Percentiles rank a stretch among this genome's conserved stretches.
These are phyloP conservation scores for Diaporthe nobilis DNA, from an alignment of 2,329 filamentous ascomycete species.

Conservation along the genomic window DNA sequence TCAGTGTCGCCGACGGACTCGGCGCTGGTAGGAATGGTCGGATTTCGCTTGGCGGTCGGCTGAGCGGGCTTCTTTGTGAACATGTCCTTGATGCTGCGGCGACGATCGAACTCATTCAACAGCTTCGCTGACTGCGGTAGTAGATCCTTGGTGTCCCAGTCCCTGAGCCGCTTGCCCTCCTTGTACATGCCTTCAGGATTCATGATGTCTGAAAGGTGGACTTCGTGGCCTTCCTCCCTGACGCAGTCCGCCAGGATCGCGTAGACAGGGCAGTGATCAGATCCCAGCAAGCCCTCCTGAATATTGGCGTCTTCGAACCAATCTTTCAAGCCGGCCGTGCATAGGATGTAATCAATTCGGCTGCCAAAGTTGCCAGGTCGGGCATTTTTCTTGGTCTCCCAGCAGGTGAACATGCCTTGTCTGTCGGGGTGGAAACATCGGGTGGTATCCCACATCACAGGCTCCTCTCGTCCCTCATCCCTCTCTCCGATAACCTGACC, in stretches of 20 bases:
- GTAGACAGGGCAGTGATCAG: conserved; percentile 96
- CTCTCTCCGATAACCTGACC: conserved; percentile 77
- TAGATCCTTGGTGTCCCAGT: conserved; percentile 77
- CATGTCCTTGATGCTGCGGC: conserved; percentile 93
- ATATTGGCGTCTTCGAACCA: conserved; percentile 90
- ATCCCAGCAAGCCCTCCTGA: conserved; percentile 93
- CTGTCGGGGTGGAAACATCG: conserved; percentile 85
- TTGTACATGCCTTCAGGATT: conserved; percentile 82
- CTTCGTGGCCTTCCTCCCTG: conserved; percentile 59
- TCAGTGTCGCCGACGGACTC: not conserved
- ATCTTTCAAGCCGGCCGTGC: conserved; percentile 80
- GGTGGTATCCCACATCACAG: conserved; percentile 87
- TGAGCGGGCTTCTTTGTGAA: conserved; percentile 72
- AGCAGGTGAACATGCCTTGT: conserved; percentile 95
- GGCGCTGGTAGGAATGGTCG: not conserved
- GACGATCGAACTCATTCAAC: conserved; percentile 88
- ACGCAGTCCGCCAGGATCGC: conserved; percentile 79
- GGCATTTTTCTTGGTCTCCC: conserved; percentile 96
- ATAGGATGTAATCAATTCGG: conserved; percentile 94
- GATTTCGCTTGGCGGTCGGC: conserved; percentile 35
- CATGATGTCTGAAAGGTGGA: conserved; percentile 79
- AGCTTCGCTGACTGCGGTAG: conserved; percentile 84
- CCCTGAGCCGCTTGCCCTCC: conserved; percentile 73
- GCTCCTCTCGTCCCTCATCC: conserved; percentile 77
- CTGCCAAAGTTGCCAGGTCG: conserved; percentile 94